phyloP scores from a whole-genome alignment of 2,329 filamentous ascomycete genomes.

The Fusarium udum region DNA sequence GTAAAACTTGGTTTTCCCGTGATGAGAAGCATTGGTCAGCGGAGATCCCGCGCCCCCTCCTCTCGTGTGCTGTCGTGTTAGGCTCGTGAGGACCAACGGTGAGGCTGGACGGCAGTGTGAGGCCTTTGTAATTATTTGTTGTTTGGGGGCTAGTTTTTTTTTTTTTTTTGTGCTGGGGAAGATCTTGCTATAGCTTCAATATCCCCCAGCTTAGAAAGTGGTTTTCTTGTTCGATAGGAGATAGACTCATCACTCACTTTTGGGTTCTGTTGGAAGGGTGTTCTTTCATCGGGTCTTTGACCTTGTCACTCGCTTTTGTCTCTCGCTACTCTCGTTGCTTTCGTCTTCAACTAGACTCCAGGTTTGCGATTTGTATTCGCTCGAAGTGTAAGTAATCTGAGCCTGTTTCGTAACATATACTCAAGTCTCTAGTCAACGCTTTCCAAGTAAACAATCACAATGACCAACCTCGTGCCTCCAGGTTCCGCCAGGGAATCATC shows the following conservation, averaged over 20 bases:
- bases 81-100: slow-evolving; percentile 5
- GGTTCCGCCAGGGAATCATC: slow-evolving; percentile 28
- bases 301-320: slow-evolving; percentile 25
- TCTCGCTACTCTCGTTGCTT: slow-evolving; percentile 1
- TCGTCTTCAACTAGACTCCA: rapidly evolving
- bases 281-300: slow-evolving; percentile 11
- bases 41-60: not conserved
- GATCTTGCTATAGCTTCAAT: slow-evolving; percentile 42
- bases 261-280: not conserved
- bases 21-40: not conserved
- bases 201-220: slow-evolving; percentile 18
- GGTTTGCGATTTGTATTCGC: rapidly evolving
- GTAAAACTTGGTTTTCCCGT: not conserved
- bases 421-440: no score
- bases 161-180: not conserved
- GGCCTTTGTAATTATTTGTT: slow-evolving; percentile 11
- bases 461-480: slow-evolving; percentile 13
- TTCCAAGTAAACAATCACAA: not conserved
- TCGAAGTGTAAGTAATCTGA: not conserved
- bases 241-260: slow-evolving; percentile 29
- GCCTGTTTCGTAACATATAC: no score
- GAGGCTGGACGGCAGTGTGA: slow-evolving; percentile 29
- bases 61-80: slow-evolving; percentile 43
- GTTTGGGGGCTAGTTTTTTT: not conserved
- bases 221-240: not conserved